Base-by-base conservation (phyloP, 371 early-diverging fungal species). In the Mortierella sp. region DNA sequence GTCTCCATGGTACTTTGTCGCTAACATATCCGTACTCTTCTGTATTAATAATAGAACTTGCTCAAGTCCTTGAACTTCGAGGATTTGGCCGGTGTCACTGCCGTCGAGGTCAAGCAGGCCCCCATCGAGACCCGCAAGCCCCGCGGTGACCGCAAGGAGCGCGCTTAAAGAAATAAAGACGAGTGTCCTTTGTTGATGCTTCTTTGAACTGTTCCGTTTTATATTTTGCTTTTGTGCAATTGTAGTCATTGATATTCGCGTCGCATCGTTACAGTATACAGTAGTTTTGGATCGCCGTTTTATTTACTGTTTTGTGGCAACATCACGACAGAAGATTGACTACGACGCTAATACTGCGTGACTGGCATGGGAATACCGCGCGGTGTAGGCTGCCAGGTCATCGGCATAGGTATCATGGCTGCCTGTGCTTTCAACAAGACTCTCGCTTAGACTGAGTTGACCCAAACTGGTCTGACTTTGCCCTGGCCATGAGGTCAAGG, bases 31-130 rank as follows among this genome's bases (percentile, higher is more conserved):
- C n/a, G n/a, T n/a, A 34, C 12, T 42, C n/a, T 12, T 55, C 32
- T 65, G 57, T 53, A 49, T 44, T 32, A 11, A 37, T 41, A 50
- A 63, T 82, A 95, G 95, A 94, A 92, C 60, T 91, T 98, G 81
- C 92, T 98, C 84, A 96, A 97, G 92, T 88, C 95, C 60, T 87
- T 97, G 80, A 94, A 94, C 95, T 90, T 96, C 81, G 97, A 96
- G 72, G 89, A 88, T 80, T 85, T 94, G 61, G 73, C 87, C 46
- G 89, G 90, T 72, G 87, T 93, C 67, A 83, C 85, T 70, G 91
- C 90, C 72, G 79, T 84, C 60, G 78, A 75, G 75, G 52, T 64
- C 69, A 75, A 75, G 75, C 69, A 67, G 69, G 52, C 75, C 48
- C 64, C 60, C 49, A 47, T 75, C 44, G 75, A 75, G 64, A 68